Evolutionary conservation across 139 green algal genomes (phyloP), one percentile per base, ranked within the genome.

Genomic region (Prasinococcaceae sp.): DNA sequence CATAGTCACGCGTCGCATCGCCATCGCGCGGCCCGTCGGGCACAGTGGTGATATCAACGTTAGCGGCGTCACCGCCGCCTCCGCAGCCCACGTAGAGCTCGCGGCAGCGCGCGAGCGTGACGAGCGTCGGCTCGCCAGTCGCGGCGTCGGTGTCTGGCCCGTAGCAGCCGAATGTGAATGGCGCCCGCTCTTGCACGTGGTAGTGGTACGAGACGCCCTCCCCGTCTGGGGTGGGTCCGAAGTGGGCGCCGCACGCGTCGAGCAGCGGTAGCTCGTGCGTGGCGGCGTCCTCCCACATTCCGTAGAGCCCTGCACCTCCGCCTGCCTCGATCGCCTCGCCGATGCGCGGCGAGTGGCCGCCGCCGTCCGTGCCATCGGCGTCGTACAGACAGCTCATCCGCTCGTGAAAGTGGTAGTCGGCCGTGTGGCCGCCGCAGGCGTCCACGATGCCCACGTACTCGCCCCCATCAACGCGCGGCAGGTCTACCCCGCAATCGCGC

Each of bases 221-320:
- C 2, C 36, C 48, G 19, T 48, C 51, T 9, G 51, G 51, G 17
- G 35, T 49, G 12, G 24, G 27, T 19, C 51, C 51, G 19, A 50
- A 50, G 51, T 59, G 51, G 12, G 14, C 51, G 20, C 51, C 51
- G 36, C 51, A 59, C 51, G 51, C 51, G 23, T 59, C 51, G 20
- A 59, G 37, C 16, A 39, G 12, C 22, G 49, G 49, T 19, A 38
- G 43, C 49, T 46, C 23, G 30, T 26, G 9, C 16, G n/a, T 33
- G 16, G 2, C 3, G 28, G 26, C 24, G 37, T 57, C 49, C 23
- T 57, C 49, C 8, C 12, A 57, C 29, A 28, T 50, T 25, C 49
- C 49, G 49, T 57, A 57, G 16, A 57, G 17, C 3, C n/a, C n/a
- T n/a, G n/a, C n/a, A n/a, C n/a, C n/a, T n/a, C n/a, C n/a, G n/a